Evolutionary conservation across 2,329 filamentous ascomycete species (phyloP).

Genomic region (Scortechinia acanthostroma): DNA sequence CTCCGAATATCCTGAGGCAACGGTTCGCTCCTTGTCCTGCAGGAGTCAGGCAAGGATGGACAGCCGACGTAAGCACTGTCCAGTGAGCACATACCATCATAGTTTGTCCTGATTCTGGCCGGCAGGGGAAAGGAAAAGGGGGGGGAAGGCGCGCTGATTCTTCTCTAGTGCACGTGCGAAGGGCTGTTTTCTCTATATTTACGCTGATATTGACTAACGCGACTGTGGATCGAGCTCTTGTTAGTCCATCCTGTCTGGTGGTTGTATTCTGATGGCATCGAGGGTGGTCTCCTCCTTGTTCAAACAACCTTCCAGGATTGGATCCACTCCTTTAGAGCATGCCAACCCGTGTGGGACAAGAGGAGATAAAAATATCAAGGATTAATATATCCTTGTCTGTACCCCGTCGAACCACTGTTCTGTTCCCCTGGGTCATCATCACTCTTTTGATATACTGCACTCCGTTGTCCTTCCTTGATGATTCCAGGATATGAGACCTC

Average conservation of each 20-base stretch:
- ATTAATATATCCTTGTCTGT: not conserved
- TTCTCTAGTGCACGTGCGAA: not conserved
- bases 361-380: not conserved
- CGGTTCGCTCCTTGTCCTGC: not conserved
- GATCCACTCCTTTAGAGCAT: not conserved
- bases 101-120: not conserved
- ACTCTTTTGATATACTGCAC: no score
- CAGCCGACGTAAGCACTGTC: not conserved
- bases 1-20: no score
- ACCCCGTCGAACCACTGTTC: no score
- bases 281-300: not conserved
- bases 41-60: conserved; percentile 1
- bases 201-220: not conserved
- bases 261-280: not conserved
- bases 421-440: no score
- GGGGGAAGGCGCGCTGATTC: not conserved
- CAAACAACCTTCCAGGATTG: not conserved
- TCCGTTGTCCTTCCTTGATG: no score
- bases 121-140: no score
- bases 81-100: not conserved
- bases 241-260: not conserved
- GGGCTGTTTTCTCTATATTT: not conserved
- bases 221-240: not conserved
- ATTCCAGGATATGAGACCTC: no score
- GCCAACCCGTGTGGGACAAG: not conserved